A percentile compares a stretch with the other conserved stretches of the same genome.
These are phyloP conservation scores for Aciculosporium take DNA, from an alignment of 2,329 filamentous ascomycete species.

Conservation along the genomic window DNA sequence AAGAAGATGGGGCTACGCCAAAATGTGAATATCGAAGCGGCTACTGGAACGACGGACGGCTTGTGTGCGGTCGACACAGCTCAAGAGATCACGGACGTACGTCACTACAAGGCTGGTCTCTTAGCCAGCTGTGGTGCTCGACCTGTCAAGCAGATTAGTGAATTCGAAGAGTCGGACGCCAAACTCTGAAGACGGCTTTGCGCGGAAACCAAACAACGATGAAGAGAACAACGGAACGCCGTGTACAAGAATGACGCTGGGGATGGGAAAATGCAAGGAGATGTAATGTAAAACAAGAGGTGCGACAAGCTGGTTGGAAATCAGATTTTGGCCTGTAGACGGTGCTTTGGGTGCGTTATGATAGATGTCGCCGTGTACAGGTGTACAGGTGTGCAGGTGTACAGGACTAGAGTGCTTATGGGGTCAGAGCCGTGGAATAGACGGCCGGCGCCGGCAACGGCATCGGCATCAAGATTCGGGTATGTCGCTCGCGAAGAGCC, in stretches of 20 bases:
- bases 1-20: conserved; percentile 30
- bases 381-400: too few relatives aligned
- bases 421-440: background rate
- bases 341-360: background rate
- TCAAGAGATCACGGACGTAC: conserved; percentile 60
- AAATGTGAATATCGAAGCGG: conserved; percentile 18
- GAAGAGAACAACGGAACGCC: too few relatives aligned
- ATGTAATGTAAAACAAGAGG: background rate
- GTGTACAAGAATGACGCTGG: too few relatives aligned
- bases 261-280: background rate
- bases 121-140: conserved; percentile 57
- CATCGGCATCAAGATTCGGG: background rate
- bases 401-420: background rate
- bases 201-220: background rate
- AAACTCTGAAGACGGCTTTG: conserved; percentile 45
- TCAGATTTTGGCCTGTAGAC: background rate
- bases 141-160: conserved; percentile 59
- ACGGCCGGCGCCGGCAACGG: background rate
- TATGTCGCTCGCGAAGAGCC: background rate
- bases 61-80: conserved; percentile 26
- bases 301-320: background rate
- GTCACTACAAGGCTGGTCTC: conserved; percentile 65
- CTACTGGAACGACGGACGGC: conserved; percentile 25
- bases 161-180: conserved; percentile 73
- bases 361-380: background rate